Conservation (phyloP, 2,329 filamentous ascomycete genomes). For the Didymella pinodella region DNA sequence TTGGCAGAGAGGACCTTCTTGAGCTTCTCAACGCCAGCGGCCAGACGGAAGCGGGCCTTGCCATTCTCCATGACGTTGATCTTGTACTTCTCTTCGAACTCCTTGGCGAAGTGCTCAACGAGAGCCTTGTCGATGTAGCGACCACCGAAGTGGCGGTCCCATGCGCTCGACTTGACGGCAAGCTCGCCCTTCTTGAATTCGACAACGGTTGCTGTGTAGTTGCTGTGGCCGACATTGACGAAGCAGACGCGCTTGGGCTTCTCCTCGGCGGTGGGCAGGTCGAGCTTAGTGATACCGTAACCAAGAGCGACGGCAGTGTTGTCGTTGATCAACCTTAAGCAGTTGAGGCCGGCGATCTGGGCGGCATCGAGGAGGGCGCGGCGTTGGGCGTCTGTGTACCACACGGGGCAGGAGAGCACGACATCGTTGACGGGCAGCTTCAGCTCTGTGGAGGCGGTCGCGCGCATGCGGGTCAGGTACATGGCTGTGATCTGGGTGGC, state of each 20-base stretch:
- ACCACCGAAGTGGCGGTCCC: constrained; percentile 95
- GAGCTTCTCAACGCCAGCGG: constrained; percentile 90
- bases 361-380: constrained; percentile 87
- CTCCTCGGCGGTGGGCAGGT: constrained; percentile 87
- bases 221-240: constrained; percentile 94
- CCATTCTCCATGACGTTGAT: constrained; percentile 91
- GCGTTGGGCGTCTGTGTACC: constrained; percentile 96
- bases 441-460: constrained; percentile 84
- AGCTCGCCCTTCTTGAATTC: constrained; percentile 98
- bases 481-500: constrained; percentile 92
- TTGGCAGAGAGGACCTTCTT: constrained; percentile 99
- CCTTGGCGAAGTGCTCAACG: constrained; percentile 91
- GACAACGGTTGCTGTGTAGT: constrained; percentile 92
- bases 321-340: constrained; percentile 95
- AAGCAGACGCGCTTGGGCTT: constrained; percentile 90
- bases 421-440: constrained; percentile 91
- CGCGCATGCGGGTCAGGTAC: constrained; percentile 94
- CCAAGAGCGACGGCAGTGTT: constrained; percentile 95
- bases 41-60: constrained; percentile 87
- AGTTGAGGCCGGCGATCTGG: constrained; percentile 91
- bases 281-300: constrained; percentile 97
- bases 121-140: constrained; percentile 96
- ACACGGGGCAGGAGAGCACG: constrained; percentile 91
- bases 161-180: constrained; percentile 89
- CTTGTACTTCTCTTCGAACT: constrained; percentile 98